Conservation (phyloP, 345 rosid genomes). For the Populus davidiana region DNA sequence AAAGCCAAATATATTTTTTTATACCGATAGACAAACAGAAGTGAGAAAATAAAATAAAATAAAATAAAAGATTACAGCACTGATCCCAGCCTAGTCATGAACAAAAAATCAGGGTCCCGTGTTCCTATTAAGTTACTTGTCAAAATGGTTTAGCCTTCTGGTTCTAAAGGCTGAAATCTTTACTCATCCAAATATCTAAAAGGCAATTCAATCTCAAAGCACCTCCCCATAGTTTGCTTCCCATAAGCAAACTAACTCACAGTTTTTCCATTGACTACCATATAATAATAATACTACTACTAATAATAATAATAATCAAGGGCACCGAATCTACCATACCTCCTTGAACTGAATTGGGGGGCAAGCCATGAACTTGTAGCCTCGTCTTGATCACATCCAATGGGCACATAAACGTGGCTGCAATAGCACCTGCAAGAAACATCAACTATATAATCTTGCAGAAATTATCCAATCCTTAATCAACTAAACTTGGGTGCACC, state of each 20-base stretch:
- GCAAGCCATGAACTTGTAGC: slow-evolving; percentile 85
- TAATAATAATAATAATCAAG: background rate
- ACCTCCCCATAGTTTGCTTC: background rate
- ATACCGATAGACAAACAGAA: background rate
- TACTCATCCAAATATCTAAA: background rate
- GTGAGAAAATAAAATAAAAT: background rate
- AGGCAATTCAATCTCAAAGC: background rate
- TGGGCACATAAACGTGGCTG: slow-evolving; percentile 90
- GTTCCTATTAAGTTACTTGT: background rate
- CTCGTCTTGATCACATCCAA: slow-evolving; percentile 98
- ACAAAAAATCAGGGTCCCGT: background rate
- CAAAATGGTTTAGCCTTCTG: background rate
- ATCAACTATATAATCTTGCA: slow-evolving; percentile 3
- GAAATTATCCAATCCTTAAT: background rate
- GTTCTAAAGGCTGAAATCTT: background rate
- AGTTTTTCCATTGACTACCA: background rate
- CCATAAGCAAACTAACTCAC: background rate
- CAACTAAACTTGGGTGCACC: background rate
- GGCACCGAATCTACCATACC: slow-evolving; percentile 36
- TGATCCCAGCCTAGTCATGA: background rate
- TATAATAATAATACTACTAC: background rate
- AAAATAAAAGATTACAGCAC: background rate
- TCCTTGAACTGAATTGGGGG: slow-evolving; percentile 50
- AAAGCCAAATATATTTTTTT: background rate
- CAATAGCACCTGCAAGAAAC: slow-evolving; percentile 65